phyloP scores from a whole-genome alignment of 116 monocot species.

The Thalassia testudinum region DNA sequence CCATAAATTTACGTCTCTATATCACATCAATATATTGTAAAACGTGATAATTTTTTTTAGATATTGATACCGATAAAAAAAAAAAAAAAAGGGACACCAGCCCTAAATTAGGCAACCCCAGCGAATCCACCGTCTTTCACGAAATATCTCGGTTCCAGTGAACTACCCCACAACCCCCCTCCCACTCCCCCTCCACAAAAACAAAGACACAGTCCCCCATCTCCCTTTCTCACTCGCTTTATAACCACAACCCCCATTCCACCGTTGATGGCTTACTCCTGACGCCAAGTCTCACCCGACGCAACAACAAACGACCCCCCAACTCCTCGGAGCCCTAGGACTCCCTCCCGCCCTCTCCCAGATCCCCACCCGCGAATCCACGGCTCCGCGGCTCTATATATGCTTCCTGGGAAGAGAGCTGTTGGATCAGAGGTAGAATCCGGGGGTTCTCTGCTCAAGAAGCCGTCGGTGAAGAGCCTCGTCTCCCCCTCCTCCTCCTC shows the following conservation, averaged over 20 bases:
- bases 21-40: neutral
- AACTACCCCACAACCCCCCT: neutral
- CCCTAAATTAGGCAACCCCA: neutral
- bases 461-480: constrained; percentile 14
- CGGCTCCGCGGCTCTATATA: constrained; percentile 20
- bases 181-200: neutral
- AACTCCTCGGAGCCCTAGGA: neutral
- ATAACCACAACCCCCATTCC: too few species aligned
- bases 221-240: neutral
- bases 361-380: neutral
- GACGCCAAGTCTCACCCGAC: neutral
- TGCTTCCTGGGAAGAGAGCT: constrained; percentile 55
- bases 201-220: neutral
- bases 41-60: neutral
- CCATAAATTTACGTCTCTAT: too few species aligned
- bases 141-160: neutral
- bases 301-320: neutral
- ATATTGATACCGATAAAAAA: neutral
- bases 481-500: constrained; percentile 15
- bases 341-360: neutral
- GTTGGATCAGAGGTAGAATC: constrained; percentile 30
- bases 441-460: constrained; percentile 21
- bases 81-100: neutral
- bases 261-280: neutral
- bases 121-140: neutral